Base-by-base conservation (phyloP, 2,329 filamentous ascomycete genomes). In the Pyrenophora teres region DNA sequence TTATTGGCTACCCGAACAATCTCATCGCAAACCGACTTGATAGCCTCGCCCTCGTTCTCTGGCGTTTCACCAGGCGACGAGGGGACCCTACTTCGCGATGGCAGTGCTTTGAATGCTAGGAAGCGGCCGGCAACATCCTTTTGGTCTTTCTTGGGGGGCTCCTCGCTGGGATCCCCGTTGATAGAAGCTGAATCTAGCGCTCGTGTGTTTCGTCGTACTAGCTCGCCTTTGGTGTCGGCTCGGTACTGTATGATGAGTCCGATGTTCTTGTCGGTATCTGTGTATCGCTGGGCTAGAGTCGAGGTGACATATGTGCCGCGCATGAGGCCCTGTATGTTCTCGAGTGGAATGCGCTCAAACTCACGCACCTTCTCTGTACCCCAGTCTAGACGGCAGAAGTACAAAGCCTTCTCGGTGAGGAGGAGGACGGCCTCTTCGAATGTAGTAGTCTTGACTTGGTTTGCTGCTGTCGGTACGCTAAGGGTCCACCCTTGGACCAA, bases 311-410 rank as follows among this genome's bases (percentile, higher is more conserved):
- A 99, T 0, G 90, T 88, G 16, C 94, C 94, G 54, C 87, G 84
- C 67, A 86, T 87, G 62, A 99, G 84, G 19, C 82, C 81, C 1
- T 83, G 81, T 31, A 99, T 78, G 50, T 90, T 89, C 16, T 83
- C 81, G 6, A 97, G 80, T 51, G 89, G 86, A 12, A 97, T 86
- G 6, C 92, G 83, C 75, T 97, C 92, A 71, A 97, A 97, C 0
- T 89, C 92, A 10, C 88, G 87, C 1, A 99, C 90, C 70, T 97
- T 97, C 76, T 97, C 94, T 6, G 92, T 87, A 57, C 89, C 89
- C 92, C 93, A 97, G 73, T 97, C 92, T 63, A 97, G 92, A 12
- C 90, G 86, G 71, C 92, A 97, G 55, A 90, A 86, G 69, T 97
- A 97, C 2, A 97, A 72, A 0, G 92, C 93, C 0, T 82, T 81